Evolutionary conservation across 306 rosid species (phyloP).

Genomic region (Cotoneaster glaucophyllus): DNA sequence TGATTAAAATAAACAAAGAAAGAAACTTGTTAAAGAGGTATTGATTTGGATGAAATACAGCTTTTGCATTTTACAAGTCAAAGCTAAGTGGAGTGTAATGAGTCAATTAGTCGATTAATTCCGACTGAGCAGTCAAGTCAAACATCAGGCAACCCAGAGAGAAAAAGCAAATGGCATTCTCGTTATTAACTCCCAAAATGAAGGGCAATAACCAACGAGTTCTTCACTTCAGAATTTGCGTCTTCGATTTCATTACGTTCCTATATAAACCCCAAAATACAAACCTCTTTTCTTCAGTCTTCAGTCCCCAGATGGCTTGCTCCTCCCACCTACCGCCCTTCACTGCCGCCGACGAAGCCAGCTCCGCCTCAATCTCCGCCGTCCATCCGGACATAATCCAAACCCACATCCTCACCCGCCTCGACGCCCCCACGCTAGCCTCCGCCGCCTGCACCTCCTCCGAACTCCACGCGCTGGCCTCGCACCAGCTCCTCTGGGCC

Average conservation of each 20-base stretch:
- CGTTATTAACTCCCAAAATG: background rate
- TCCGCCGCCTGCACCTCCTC: constrained; percentile 46
- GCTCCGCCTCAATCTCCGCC: constrained; percentile 35
- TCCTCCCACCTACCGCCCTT: background rate
- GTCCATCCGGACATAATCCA: constrained; percentile 51
- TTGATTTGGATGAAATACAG: background rate
- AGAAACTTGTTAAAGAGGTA: background rate
- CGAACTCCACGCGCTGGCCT: constrained; percentile 39
- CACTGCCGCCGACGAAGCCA: background rate
- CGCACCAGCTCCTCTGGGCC: constrained; percentile 41
- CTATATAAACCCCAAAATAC: constrained; percentile 1
- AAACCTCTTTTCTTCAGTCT: background rate
- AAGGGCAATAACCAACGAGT: background rate
- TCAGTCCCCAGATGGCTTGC: background rate
- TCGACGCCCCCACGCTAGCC: constrained; percentile 63
- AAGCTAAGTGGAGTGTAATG: background rate
- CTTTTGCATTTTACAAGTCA: background rate
- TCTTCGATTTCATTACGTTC: background rate
- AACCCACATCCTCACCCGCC: constrained; percentile 60
- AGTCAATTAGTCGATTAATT: too few relatives aligned
- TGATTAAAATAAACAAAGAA: too few relatives aligned
- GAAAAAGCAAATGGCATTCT: background rate
- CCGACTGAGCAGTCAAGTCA: background rate
- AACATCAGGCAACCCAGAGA: background rate
- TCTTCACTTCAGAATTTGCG: background rate